A percentile compares a stretch with the other conserved stretches of the same genome.
phyloP scores from a whole-genome alignment of 306 rosid species.

The Pyrus communis region DNA sequence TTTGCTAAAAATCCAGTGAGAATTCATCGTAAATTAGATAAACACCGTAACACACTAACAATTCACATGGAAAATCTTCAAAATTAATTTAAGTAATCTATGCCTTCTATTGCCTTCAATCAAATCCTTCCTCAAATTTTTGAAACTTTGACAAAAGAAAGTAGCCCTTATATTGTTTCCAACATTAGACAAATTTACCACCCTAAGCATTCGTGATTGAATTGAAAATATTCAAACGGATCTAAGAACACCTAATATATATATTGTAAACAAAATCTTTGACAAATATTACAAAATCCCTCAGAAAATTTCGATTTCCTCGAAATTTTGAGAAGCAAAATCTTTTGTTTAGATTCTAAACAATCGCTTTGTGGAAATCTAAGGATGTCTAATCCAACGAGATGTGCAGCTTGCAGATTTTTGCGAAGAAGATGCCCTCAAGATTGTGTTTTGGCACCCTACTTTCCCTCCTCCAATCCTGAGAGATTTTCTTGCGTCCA shows the following conservation, averaged over 20 bases:
- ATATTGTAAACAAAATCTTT: not conserved
- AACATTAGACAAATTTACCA: not conserved
- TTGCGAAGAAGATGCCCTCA: slow-evolving; percentile 1
- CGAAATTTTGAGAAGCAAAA: not conserved
- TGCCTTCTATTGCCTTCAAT: not conserved
- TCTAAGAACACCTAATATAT: not conserved
- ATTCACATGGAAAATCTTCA: not conserved
- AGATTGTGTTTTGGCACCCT: not conserved
- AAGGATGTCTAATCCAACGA: not conserved
- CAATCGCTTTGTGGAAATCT: not conserved
- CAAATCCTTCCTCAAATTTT: not conserved
- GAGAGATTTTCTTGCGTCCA: not conserved
- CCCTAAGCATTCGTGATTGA: not conserved
- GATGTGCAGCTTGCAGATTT: not conserved
- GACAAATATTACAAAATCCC: not conserved
- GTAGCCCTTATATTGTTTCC: not conserved
- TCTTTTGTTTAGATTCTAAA: not conserved
- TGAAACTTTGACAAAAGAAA: not conserved
- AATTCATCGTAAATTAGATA: too few species aligned
- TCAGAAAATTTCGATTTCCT: not conserved
- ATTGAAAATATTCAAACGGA: not conserved
- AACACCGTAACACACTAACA: not conserved
- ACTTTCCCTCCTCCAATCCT: not conserved
- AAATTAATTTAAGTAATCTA: not conserved
- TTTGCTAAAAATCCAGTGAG: too few species aligned